Percentiles rank a stretch among this genome's conserved stretches.
Conservation (phyloP, 2,329 filamentous ascomycete species). For the Penicillium sp. region DNA sequence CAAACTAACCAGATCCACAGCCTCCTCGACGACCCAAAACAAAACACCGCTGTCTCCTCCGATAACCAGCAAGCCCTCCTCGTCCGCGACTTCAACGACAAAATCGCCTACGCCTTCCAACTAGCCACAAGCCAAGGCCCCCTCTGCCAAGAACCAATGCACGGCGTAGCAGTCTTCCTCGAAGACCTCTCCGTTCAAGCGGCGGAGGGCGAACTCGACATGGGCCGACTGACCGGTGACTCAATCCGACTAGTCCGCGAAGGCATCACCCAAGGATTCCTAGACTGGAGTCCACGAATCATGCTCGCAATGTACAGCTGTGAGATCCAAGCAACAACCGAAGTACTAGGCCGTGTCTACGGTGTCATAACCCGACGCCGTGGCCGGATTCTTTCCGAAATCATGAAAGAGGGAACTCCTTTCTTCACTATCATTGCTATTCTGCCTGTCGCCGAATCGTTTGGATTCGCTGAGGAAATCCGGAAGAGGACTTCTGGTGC, state of each 20-base stretch:
- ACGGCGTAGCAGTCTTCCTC: conserved; percentile 87
- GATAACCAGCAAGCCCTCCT: conserved; percentile 30
- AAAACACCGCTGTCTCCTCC: conserved; percentile 26
- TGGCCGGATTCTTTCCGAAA: conserved; percentile 84
- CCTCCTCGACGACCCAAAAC: conserved; percentile 40
- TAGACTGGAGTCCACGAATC: conserved; percentile 95
- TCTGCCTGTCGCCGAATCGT: conserved; percentile 89
- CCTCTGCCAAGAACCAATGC: conserved; percentile 87
- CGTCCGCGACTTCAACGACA: conserved; percentile 77
- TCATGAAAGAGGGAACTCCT: conserved; percentile 90
- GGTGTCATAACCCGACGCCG: conserved; percentile 94
- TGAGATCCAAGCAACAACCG: conserved; percentile 94
- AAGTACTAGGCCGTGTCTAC: conserved; percentile 93
- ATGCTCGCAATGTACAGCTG: conserved; percentile 97
- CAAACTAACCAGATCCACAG: conserved; percentile 21
- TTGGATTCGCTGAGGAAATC: conserved; percentile 96
- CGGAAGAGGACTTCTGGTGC: conserved; percentile 88
- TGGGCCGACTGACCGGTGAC: conserved; percentile 85
- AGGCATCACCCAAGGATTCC: conserved; percentile 78
- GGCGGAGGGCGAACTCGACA: conserved; percentile 53
- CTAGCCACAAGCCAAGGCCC: conserved; percentile 86
- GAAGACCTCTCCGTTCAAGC: conserved; percentile 71
- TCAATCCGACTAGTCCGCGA: conserved; percentile 86
- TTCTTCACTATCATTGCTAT: conserved; percentile 92
- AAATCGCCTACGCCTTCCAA: conserved; percentile 91